Percentiles rank a stretch among this genome's conserved stretches.
These are phyloP conservation scores for Paragyromitra xinjiangensis DNA, from an alignment of 495 filamentous ascomycete species.

Conservation along the genomic window DNA sequence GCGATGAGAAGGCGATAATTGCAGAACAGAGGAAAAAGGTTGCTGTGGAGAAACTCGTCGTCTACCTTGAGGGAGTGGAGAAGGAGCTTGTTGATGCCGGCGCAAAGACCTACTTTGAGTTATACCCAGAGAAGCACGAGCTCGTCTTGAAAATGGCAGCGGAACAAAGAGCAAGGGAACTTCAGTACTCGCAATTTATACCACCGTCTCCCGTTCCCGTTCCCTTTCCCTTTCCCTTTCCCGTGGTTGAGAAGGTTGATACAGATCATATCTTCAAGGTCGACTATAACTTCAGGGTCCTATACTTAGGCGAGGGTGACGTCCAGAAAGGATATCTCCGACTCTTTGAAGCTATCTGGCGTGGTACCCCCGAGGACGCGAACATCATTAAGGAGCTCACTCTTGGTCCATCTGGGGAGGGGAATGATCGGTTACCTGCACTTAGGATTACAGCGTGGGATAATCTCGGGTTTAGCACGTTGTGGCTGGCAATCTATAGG, in stretches of 20 bases:
- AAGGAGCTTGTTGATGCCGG: conserved; percentile 64
- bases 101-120: conserved; percentile 71
- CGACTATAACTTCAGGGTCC: conserved; percentile 56
- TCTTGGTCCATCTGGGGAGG: conserved; percentile 62
- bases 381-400: conserved; percentile 62
- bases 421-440: conserved; percentile 68
- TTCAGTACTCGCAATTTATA: neutral
- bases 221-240: neutral
- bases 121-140: conserved; percentile 65
- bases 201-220: neutral
- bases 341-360: conserved; percentile 54
- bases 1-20: conserved; percentile 2
- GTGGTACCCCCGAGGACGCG: conserved; percentile 43
- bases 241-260: neutral
- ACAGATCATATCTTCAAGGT: conserved; percentile 27
- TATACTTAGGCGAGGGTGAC: conserved; percentile 65
- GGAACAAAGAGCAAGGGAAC: neutral
- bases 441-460: conserved; percentile 60
- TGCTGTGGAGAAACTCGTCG: conserved; percentile 63
- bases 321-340: conserved; percentile 40
- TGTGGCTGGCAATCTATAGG: conserved; percentile 71
- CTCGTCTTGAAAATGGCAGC: neutral
- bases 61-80: conserved; percentile 66
- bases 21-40: conserved; percentile 62
- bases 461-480: conserved; percentile 62